phyloP scores from a whole-genome alignment of 495 filamentous ascomycete genomes.

The Penicillium atrosanguineum region DNA sequence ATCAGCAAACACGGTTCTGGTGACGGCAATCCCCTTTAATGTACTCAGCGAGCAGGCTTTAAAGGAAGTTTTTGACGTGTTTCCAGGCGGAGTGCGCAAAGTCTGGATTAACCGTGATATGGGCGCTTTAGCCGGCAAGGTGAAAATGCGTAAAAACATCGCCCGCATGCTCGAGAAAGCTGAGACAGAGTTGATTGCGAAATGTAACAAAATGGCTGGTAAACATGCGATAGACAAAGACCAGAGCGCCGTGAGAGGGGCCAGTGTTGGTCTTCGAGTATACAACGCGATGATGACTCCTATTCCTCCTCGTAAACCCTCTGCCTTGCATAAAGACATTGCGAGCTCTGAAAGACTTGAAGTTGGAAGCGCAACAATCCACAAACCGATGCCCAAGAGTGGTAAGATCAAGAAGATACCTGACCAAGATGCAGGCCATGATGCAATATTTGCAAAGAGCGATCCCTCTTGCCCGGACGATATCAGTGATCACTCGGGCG shows the following conservation, averaged over 20 bases:
- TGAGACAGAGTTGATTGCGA: no score
- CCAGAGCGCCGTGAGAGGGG: slow-evolving; percentile 44
- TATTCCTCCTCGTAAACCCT: no score
- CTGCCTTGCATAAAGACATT: no score
- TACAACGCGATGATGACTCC: background rate
- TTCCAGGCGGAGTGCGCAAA: slow-evolving; percentile 91
- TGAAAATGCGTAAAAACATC: slow-evolving; percentile 69
- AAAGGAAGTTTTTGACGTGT: slow-evolving; percentile 85
- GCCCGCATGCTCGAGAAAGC: slow-evolving; percentile 69
- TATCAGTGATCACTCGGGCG: slow-evolving; percentile 58
- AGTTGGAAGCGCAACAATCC: no score
- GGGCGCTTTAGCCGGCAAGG: slow-evolving; percentile 82
- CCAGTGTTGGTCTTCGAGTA: no score
- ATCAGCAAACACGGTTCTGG: slow-evolving; percentile 94
- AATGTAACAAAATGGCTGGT: no score
- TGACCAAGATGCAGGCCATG: no score
- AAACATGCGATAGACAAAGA: slow-evolving; percentile 5
- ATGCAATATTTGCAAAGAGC: slow-evolving; percentile 58
- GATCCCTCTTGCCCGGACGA: no score
- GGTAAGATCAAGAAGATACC: no score
- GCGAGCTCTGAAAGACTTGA: no score
- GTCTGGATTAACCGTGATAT: slow-evolving; percentile 96
- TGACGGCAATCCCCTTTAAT: slow-evolving; percentile 86
- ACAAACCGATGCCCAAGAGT: no score
- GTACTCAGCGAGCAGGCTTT: slow-evolving; percentile 84